Conservation (phyloP, 2,329 filamentous ascomycete genomes). For the Colletotrichum australisinense region DNA sequence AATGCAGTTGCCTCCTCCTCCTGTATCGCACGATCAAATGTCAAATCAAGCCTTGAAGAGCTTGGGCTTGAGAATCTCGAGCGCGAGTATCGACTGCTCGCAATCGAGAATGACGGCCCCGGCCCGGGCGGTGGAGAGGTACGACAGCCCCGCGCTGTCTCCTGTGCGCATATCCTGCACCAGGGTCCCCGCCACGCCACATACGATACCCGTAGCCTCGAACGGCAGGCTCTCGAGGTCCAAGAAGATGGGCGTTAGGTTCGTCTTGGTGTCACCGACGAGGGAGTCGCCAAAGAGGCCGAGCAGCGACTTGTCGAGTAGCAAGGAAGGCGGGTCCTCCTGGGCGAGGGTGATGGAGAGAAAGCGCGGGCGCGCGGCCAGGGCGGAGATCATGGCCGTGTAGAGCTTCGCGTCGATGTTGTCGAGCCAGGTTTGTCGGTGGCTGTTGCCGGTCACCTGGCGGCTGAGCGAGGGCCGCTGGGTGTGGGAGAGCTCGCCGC, state of each 20-base stretch:
- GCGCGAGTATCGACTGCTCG: constrained; percentile 77
- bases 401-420: constrained; percentile 73
- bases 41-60: constrained; percentile 48
- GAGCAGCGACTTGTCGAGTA: constrained; percentile 77
- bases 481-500: constrained; percentile 49
- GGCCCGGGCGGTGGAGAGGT: constrained; percentile 87
- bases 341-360: constrained; percentile 79
- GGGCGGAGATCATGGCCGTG: constrained; percentile 70
- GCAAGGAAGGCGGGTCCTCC: constrained; percentile 78
- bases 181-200: constrained; percentile 87
- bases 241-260: constrained; percentile 86
- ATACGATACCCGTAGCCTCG: constrained; percentile 94
- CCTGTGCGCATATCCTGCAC: constrained; percentile 75
- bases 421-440: constrained; percentile 63
- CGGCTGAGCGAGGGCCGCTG: constrained; percentile 47
- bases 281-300: constrained; percentile 77
- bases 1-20: not conserved
- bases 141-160: constrained; percentile 81
- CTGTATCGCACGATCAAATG: not conserved
- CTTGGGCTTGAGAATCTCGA: constrained; percentile 74
- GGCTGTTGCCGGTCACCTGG: constrained; percentile 49
- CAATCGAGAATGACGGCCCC: constrained; percentile 89
- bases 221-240: constrained; percentile 84
- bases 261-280: constrained; percentile 78
- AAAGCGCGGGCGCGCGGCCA: constrained; percentile 74